phyloP scores from a whole-genome alignment of 192 early-diverging fungal species.

The Backusella circina region DNA sequence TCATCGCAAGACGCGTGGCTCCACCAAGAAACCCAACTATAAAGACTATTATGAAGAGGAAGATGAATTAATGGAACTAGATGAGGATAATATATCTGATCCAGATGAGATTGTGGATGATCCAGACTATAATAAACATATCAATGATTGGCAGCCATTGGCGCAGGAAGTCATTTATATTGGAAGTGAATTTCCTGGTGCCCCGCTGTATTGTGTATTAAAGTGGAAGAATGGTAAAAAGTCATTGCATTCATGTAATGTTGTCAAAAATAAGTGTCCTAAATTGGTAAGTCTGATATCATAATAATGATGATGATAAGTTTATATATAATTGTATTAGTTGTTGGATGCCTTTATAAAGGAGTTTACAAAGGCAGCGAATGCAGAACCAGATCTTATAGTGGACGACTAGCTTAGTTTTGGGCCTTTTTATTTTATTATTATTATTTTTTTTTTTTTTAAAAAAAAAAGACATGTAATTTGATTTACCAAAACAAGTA shows the following conservation, averaged over 20 bases:
- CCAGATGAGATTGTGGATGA: not conserved
- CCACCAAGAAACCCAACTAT: not conserved
- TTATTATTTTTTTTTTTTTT: no score
- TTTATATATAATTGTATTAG: not conserved
- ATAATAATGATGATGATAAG: not conserved
- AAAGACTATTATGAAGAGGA: no score
- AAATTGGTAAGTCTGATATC: not conserved
- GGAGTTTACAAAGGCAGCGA: not conserved
- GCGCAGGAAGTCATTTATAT: not conserved
- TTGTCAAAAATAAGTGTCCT: constrained; percentile 3
- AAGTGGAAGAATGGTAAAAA: not conserved
- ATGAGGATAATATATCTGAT: no score
- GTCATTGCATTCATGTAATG: not conserved
- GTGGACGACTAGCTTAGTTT: not conserved
- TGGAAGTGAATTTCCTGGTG: not conserved
- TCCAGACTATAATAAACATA: not conserved
- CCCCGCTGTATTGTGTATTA: not conserved
- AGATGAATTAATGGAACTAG: not conserved
- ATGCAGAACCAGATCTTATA: not conserved
- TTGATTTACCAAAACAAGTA: not conserved
- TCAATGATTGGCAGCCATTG: not conserved
- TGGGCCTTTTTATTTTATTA: no score
- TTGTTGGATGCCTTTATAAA: not conserved
- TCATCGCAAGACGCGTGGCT: not conserved
- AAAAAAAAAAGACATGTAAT: not conserved